A percentile compares a stretch with the other conserved stretches of the same genome.
Evolutionary conservation across 2,329 filamentous ascomycete genomes (phyloP).

Genomic region (Venturia pyrina): DNA sequence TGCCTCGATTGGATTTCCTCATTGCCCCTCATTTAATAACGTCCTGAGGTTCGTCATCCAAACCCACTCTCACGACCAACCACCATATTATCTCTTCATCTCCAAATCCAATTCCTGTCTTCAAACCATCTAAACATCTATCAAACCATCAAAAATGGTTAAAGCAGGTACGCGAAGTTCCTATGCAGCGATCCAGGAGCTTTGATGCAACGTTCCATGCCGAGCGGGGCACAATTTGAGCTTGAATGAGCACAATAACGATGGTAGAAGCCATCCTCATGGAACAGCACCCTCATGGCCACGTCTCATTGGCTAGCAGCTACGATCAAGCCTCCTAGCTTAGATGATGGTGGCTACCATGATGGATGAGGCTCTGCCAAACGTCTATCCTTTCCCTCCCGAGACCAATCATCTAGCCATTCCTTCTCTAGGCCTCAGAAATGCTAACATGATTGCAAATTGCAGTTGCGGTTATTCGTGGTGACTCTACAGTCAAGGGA

Average conservation of each 20-base stretch:
- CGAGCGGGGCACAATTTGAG: conserved; percentile 6
- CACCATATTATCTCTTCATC: background rate
- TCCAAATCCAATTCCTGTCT: background rate
- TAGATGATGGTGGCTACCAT: background rate
- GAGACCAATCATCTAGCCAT: background rate
- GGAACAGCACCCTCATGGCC: background rate
- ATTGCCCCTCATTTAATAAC: background rate
- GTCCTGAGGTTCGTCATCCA: background rate
- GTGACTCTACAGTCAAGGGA: conserved; percentile 91
- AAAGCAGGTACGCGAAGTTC: conserved; percentile 7
- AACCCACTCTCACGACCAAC: background rate
- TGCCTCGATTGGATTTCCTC: background rate
- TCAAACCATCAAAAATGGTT: conserved; percentile 68
- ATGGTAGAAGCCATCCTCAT: background rate
- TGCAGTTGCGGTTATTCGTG: conserved; percentile 88
- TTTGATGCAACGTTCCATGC: background rate
- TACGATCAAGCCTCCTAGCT: background rate
- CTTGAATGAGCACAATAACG: conserved; percentile 7
- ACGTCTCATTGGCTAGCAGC: background rate
- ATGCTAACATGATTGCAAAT: background rate
- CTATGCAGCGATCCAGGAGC: background rate
- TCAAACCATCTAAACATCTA: background rate
- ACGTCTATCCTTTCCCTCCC: background rate
- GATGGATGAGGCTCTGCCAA: background rate
- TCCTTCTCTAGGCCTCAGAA: background rate